Percentiles rank a stretch among this genome's conserved stretches.
Evolutionary conservation across 441 rosid species (phyloP).

Genomic region (Sinapis alba): DNA sequence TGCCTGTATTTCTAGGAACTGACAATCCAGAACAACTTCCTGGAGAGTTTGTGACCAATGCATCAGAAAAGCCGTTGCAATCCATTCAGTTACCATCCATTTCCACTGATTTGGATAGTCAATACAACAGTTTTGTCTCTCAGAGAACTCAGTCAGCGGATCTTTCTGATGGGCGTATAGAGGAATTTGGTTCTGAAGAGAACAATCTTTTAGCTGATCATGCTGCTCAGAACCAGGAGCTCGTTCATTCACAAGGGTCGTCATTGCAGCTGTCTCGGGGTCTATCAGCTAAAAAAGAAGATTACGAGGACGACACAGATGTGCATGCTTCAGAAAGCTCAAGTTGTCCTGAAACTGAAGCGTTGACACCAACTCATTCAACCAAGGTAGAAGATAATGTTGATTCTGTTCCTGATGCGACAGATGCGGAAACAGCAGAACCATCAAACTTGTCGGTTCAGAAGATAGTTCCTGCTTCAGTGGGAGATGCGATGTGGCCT

Average conservation of each 20-base stretch:
- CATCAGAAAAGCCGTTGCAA: constrained; percentile 36
- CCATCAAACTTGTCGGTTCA: constrained; percentile 29
- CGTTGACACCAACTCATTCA: constrained; percentile 24
- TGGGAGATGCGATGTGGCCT: constrained; percentile 51
- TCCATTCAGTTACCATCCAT: constrained; percentile 39
- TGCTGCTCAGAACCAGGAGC: constrained; percentile 38
- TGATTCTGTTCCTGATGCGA: constrained; percentile 35
- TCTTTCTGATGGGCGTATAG: constrained; percentile 38
- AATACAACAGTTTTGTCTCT: constrained; percentile 18
- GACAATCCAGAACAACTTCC: constrained; percentile 25
- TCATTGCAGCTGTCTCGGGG: constrained; percentile 22
- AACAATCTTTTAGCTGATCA: constrained; percentile 41
- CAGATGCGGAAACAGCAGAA: constrained; percentile 37
- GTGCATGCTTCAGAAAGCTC: constrained; percentile 38
- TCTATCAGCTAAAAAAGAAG: constrained; percentile 34
- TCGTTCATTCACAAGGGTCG: constrained; percentile 41
- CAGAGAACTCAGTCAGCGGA: constrained; percentile 40
- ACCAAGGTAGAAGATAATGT: constrained; percentile 36
- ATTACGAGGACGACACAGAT: constrained; percentile 34
- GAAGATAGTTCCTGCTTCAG: constrained; percentile 33
- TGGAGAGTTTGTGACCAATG: constrained; percentile 37
- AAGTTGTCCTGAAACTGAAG: constrained; percentile 34
- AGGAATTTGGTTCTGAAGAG: constrained; percentile 36
- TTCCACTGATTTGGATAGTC: constrained; percentile 34
- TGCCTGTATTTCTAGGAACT: constrained; percentile 31